phyloP scores from a whole-genome alignment of 1,284 basidiomycete genomes.

The Coriolopsis trogii region DNA sequence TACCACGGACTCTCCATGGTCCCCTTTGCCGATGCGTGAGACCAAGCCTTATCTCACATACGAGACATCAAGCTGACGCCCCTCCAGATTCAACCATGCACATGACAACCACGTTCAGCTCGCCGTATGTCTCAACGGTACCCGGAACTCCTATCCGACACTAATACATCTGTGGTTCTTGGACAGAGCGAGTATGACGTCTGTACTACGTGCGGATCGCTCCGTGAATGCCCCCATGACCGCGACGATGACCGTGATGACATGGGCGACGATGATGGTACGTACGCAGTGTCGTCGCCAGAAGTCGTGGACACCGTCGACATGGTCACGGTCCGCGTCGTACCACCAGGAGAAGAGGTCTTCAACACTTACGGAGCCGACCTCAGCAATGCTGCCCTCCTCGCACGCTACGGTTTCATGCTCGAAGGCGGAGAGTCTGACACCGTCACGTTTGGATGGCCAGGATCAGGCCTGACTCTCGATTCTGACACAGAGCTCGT shows the following conservation, averaged over 20 bases:
- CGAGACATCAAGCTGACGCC: background rate
- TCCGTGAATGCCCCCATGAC: slow-evolving; percentile 78
- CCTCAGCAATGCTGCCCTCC: slow-evolving; percentile 70
- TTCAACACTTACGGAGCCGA: slow-evolving; percentile 86
- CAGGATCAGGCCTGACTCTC: slow-evolving; percentile 32
- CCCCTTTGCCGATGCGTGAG: slow-evolving; percentile 86
- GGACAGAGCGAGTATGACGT: slow-evolving; percentile 83
- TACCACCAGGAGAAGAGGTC: slow-evolving; percentile 63
- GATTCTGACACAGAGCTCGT: background rate
- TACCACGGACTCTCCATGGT: slow-evolving; percentile 89
- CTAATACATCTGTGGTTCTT: background rate
- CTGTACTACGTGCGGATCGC: slow-evolving; percentile 78
- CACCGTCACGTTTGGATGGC: slow-evolving; percentile 47
- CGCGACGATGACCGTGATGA: slow-evolving; percentile 24
- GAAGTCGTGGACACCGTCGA: slow-evolving; percentile 62
- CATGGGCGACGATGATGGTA: background rate
- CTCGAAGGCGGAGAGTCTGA: slow-evolving; percentile 68
- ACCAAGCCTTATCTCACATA: slow-evolving; percentile 21
- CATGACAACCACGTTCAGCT: slow-evolving; percentile 78
- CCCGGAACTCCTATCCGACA: slow-evolving; percentile 8
- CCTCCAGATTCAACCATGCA: slow-evolving; percentile 80
- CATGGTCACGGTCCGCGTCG: slow-evolving; percentile 62
- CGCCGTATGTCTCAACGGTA: slow-evolving; percentile 48
- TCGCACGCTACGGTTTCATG: slow-evolving; percentile 77
- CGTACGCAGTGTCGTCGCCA: no score